A percentile compares a stretch with the other conserved stretches of the same genome.
Conservation (phyloP, 805 yeast genomes). For the Saccharomycopsis malanga region DNA sequence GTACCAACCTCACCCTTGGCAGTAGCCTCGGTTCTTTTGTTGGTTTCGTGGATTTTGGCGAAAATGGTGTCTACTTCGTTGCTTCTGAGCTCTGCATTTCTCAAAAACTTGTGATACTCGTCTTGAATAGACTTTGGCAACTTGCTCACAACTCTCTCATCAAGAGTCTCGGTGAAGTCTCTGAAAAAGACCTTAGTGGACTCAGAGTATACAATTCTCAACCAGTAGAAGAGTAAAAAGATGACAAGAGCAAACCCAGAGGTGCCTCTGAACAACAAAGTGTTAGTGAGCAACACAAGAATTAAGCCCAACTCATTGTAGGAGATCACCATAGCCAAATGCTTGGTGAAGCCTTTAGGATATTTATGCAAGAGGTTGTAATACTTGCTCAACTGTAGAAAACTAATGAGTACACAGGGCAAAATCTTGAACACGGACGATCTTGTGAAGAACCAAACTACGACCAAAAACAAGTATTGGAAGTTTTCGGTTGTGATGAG, state of each 20-base stretch:
- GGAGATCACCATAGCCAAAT: conserved; percentile 44
- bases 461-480: conserved; percentile 53
- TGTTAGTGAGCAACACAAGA: conserved; percentile 48
- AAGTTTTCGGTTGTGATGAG: conserved; percentile 69
- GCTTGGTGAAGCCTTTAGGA: conserved; percentile 33
- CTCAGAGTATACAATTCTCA: conserved; percentile 49
- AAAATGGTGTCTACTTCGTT: conserved; percentile 12
- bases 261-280: conserved; percentile 55
- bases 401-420: conserved; percentile 52
- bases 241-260: conserved; percentile 61
- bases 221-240: conserved; percentile 59
- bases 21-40: conserved; percentile 1
- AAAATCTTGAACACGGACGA: conserved; percentile 56
- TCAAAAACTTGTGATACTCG: conserved; percentile 10
- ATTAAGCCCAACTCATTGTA: conserved; percentile 54
- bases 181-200: conserved; percentile 19
- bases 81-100: conserved; percentile 10
- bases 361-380: conserved; percentile 33
- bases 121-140: conserved; percentile 14
- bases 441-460: conserved; percentile 58
- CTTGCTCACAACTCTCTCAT: conserved; percentile 16
- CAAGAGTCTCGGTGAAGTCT: conserved; percentile 16
- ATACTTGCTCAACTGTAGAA: conserved; percentile 44
- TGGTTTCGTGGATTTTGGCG: conserved; percentile 1
- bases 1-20: conserved; percentile 5